Conservation (phyloP, 371 early-diverging fungal genomes). For the Coemansia sp. region DNA sequence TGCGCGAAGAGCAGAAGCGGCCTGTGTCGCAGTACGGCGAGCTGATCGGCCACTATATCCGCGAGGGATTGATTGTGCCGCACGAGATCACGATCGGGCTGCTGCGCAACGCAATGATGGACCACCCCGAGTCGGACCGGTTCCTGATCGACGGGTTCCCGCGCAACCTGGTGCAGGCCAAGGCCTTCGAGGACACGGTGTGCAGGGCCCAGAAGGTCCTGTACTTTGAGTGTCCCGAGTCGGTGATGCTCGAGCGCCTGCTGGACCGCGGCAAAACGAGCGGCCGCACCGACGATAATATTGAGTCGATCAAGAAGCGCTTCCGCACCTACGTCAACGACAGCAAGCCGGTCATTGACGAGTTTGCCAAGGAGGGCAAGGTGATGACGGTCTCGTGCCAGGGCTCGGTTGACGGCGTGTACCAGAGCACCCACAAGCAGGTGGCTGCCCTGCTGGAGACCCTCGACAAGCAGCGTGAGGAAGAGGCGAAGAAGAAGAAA, state of each 20-base stretch:
- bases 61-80: slow-evolving; percentile 94
- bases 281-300: slow-evolving; percentile 93
- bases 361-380: slow-evolving; percentile 71
- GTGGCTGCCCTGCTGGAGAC: slow-evolving; percentile 13
- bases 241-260: slow-evolving; percentile 81
- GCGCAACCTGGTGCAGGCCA: slow-evolving; percentile 89
- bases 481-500: not conserved
- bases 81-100: slow-evolving; percentile 91
- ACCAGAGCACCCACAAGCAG: slow-evolving; percentile 27
- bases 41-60: slow-evolving; percentile 84
- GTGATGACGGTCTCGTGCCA: slow-evolving; percentile 56
- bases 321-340: slow-evolving; percentile 83
- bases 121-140: slow-evolving; percentile 60
- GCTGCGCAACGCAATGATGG: slow-evolving; percentile 83
- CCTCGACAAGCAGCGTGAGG: slow-evolving; percentile 1
- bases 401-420: slow-evolving; percentile 46
- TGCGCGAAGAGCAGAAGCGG: slow-evolving; percentile 88
- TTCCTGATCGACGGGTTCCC: slow-evolving; percentile 98
- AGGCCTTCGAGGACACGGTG: slow-evolving; percentile 88
- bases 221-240: slow-evolving; percentile 92
- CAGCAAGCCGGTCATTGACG: slow-evolving; percentile 86
- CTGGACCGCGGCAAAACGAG: slow-evolving; percentile 89
- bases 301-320: slow-evolving; percentile 92
- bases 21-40: slow-evolving; percentile 85
- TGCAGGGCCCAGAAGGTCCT: slow-evolving; percentile 58